Evolutionary conservation across 164 flowering plant species (phyloP), one percentile per base, ranked within the genome.

Genomic region (Chimonanthus praecox): DNA sequence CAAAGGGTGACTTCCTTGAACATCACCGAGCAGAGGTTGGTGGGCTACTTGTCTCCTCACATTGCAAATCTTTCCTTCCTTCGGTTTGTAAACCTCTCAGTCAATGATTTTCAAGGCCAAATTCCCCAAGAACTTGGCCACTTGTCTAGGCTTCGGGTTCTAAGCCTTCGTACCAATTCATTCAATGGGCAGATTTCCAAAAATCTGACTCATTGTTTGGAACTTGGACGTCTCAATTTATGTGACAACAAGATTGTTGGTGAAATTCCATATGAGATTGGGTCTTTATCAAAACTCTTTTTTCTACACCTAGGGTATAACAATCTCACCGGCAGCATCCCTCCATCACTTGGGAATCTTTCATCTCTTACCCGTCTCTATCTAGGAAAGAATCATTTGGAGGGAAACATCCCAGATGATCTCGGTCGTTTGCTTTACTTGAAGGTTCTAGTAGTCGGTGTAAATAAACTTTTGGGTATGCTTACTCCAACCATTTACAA

Each of bases 121-220:
- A 8, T 87, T 72, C 87, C 89, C 0, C 6, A 47, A 9, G 46
- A 80, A 68, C 64, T 85, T 3, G 74, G 80, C 43, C 71, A 70
- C 8, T 80, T 85, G 47, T 60, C 47, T 7, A 80, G 79, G 0
- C 71, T 85, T 49, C 60, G 68, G 68, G 58, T 47, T 9, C 73
- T 85, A 1, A 74, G 80, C 69, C 4, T 84, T 3, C 78, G 85
- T 68, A 71, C 18, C 47, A 87, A 87, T 71, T 18, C 8, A 68
- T 49, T 85, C 3, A 16, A 64, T 50, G 87, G 86, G 10, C 51
- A 3, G 0, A 74, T 87, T 10, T 87, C 90, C 0, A 3, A 50
- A 0, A 79, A 78, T 63, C 69, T 85, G 51, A 69, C 71, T 66
- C 49, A 15, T 0, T 76, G 80, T 47, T 45, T 3, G 0, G 62